phyloP scores from a whole-genome alignment of 805 yeast genomes.

The Candida sphagnicola region DNA sequence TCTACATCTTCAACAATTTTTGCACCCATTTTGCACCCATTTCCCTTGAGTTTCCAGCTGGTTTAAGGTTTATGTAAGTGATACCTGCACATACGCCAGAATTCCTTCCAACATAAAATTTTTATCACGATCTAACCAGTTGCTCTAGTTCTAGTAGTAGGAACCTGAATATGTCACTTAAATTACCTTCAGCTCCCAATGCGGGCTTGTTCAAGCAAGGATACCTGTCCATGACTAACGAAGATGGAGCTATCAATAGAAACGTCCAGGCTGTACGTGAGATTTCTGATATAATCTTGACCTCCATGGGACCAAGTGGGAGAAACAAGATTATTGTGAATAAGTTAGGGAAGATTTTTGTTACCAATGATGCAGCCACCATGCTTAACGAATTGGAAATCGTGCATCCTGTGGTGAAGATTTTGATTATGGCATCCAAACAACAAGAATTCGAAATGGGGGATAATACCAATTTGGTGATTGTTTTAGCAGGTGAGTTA shows the following conservation, averaged over 20 bases:
- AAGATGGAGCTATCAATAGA: conserved; percentile 91
- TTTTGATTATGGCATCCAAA: conserved; percentile 92
- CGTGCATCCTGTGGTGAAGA: conserved; percentile 95
- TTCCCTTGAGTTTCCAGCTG: background rate
- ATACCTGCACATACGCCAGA: conserved; percentile 1
- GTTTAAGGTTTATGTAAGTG: background rate
- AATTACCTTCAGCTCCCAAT: conserved; percentile 89
- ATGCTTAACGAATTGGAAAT: conserved; percentile 90
- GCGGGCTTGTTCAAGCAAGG: conserved; percentile 95
- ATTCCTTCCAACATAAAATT: background rate
- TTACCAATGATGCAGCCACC: conserved; percentile 98
- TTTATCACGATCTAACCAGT: conserved; percentile 2
- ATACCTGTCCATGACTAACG: conserved; percentile 77
- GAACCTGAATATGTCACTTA: conserved; percentile 67
- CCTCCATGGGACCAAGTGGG: conserved; percentile 97
- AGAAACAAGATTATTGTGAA: conserved; percentile 94
- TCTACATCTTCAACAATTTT: background rate
- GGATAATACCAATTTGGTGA: conserved; percentile 88
- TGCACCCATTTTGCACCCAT: background rate
- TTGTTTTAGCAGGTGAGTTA: conserved; percentile 90
- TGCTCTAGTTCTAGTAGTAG: background rate
- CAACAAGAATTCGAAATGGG: conserved; percentile 98
- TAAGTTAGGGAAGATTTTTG: conserved; percentile 76
- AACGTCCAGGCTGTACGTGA: conserved; percentile 95
- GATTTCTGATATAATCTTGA: conserved; percentile 83